Percentiles rank a stretch among this genome's conserved stretches.
These are phyloP conservation scores for Zea mays DNA, from an alignment of 176 grass and related monocot genomes.

Conservation along the genomic window Zm-B73-REFERENCE-NAM-5.0 NC_050098.1:164890001-164890500, in stretches of 20 bases:
- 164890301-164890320: neutral
- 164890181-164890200: conserved; percentile 18
- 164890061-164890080: conserved; percentile 9
- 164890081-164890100: conserved; percentile 19
- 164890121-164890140: conserved; percentile 11
- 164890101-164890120: conserved; percentile 23
- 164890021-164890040: conserved; percentile 54
- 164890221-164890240: neutral
- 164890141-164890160: neutral
- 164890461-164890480: conserved; percentile 20
- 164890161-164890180: conserved; percentile 13
- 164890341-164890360: conserved; percentile 6
- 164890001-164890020: conserved; percentile 75
- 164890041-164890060: conserved; percentile 13
- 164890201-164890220: neutral
- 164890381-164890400: conserved; percentile 1
- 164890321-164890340: neutral
- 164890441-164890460: conserved; percentile 1
- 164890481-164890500: conserved; percentile 12
- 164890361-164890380: conserved; percentile 10
- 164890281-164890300: neutral
- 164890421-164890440: neutral
- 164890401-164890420: conserved; percentile 9
- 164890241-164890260: conserved; percentile 17
- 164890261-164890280: conserved; percentile 10